These are phyloP conservation scores for Boletus sp. DNA, from an alignment of 1,284 basidiomycete species.

Conservation along the genomic window DNA sequence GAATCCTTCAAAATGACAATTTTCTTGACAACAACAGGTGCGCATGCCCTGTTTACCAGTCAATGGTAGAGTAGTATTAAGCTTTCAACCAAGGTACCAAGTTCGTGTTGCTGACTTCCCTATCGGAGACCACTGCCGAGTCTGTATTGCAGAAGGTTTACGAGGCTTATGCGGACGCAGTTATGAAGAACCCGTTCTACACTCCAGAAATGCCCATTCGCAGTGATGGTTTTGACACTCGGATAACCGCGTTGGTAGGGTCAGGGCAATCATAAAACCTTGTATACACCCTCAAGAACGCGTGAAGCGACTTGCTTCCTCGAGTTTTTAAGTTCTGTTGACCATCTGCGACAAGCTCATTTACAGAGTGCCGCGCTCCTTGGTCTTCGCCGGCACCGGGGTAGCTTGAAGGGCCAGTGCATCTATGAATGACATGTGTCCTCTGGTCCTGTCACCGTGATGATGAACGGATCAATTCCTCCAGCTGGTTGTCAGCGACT, in stretches of 20 bases:
- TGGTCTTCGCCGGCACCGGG: neutral
- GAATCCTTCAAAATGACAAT: conserved; percentile 93
- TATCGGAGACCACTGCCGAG: conserved; percentile 74
- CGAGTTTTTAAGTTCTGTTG: neutral
- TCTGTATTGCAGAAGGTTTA: conserved; percentile 79
- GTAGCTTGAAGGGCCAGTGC: neutral
- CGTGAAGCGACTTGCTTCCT: neutral
- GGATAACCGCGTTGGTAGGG: conserved; percentile 62
- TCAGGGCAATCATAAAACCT: conserved; percentile 34
- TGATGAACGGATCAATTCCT: neutral
- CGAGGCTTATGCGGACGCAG: conserved; percentile 88
- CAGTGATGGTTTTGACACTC: conserved; percentile 82
- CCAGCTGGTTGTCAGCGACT: neutral
- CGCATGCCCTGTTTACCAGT: conserved; percentile 24
- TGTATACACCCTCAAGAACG: neutral
- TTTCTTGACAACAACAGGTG: conserved; percentile 91
- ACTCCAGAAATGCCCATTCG: conserved; percentile 99
- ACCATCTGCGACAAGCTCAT: neutral
- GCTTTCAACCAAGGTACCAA: conserved; percentile 77
- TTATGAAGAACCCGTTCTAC: conserved; percentile 99
- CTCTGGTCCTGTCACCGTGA: neutral
- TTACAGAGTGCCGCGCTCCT: neutral
- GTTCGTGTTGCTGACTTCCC: conserved; percentile 87
- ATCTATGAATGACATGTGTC: neutral
- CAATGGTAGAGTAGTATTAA: neutral